Percentiles rank a stretch among this genome's conserved stretches.
phyloP scores from a whole-genome alignment of 2,329 filamentous ascomycete genomes.

The Lasiodiplodia sp. region DNA sequence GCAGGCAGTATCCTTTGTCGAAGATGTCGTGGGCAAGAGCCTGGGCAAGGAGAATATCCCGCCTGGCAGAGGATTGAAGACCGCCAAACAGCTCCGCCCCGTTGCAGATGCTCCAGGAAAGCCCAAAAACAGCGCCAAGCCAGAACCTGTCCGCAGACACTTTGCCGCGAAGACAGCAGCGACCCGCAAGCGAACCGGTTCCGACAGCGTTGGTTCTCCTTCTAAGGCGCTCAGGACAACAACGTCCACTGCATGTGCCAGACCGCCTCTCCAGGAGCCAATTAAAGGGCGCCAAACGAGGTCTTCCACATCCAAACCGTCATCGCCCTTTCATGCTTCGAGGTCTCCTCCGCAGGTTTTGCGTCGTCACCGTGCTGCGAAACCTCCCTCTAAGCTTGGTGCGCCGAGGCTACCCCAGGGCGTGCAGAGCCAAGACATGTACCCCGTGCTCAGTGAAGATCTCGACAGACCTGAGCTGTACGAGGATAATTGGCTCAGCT shows the following conservation, averaged over 20 bases:
- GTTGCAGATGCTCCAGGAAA: background rate
- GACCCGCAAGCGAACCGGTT: slow-evolving; percentile 44
- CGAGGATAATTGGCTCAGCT: slow-evolving; percentile 68
- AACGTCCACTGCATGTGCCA: slow-evolving; percentile 40
- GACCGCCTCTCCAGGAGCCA: slow-evolving; percentile 29
- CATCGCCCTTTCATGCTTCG: slow-evolving; percentile 46
- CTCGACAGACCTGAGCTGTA: slow-evolving; percentile 65
- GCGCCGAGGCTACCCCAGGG: slow-evolving; percentile 44
- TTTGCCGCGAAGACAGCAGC: background rate
- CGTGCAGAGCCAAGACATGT: slow-evolving; percentile 47
- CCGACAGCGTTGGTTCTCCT: slow-evolving; percentile 43
- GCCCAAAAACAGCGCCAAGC: background rate
- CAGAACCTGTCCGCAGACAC: background rate
- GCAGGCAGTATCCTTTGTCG: slow-evolving; percentile 51
- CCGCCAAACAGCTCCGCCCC: slow-evolving; percentile 30
- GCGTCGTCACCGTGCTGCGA: slow-evolving; percentile 38
- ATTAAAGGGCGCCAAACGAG: background rate
- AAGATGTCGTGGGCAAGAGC: slow-evolving; percentile 60
- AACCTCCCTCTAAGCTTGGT: slow-evolving; percentile 41
- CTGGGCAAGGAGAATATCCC: slow-evolving; percentile 70
- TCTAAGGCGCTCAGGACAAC: slow-evolving; percentile 44
- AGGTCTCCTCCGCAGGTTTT: slow-evolving; percentile 46
- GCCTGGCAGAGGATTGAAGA: slow-evolving; percentile 51
- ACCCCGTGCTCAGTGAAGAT: slow-evolving; percentile 62
- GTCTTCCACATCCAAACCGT: slow-evolving; percentile 37